Conservation (phyloP, 108 stramenopile genomes). For the Fistulifera pelliculosa region DNA sequence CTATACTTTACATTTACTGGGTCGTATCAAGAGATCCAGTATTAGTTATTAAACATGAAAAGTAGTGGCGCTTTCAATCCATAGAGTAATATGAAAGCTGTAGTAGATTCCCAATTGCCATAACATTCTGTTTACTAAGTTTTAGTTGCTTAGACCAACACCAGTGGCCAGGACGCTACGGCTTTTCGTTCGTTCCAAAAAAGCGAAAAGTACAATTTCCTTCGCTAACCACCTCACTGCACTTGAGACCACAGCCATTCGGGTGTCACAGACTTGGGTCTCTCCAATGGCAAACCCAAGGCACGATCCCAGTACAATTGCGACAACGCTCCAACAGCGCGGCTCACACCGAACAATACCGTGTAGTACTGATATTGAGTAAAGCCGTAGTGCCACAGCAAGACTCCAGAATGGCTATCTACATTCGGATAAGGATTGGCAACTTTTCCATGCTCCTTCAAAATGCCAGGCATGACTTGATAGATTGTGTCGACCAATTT, state of each 20-base stretch:
- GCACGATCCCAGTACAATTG: slow-evolving; percentile 99
- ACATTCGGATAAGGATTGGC: slow-evolving; percentile 99
- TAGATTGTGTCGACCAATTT: slow-evolving; percentile 99
- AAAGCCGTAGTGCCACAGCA: slow-evolving; percentile 99
- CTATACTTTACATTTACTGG: too few relatives aligned
- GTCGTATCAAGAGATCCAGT: too few relatives aligned
- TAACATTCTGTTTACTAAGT: too few relatives aligned
- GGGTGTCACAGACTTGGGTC: slow-evolving; percentile 97
- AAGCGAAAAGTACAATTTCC: background rate
- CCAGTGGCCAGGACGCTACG: too few relatives aligned
- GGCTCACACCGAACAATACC: slow-evolving; percentile 97
- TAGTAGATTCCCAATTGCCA: too few relatives aligned
- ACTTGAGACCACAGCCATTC: slow-evolving; percentile 91
- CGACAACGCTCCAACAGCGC: slow-evolving; percentile 94
- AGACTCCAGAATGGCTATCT: slow-evolving; percentile 95
- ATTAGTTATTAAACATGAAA: too few relatives aligned
- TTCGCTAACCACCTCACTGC: background rate
- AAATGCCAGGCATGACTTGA: slow-evolving; percentile 93
- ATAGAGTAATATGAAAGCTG: too few relatives aligned
- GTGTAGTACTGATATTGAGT: slow-evolving; percentile 99
- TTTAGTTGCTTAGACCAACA: too few relatives aligned
- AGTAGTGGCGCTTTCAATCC: too few relatives aligned
- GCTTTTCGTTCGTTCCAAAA: background rate
- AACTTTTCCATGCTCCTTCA: slow-evolving; percentile 98
- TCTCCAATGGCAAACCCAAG: slow-evolving; percentile 95